Evolutionary conservation across 169 alveolate genomes (phyloP), one percentile per base, ranked within the genome.

Genomic region (Plasmodium inui): DNA sequence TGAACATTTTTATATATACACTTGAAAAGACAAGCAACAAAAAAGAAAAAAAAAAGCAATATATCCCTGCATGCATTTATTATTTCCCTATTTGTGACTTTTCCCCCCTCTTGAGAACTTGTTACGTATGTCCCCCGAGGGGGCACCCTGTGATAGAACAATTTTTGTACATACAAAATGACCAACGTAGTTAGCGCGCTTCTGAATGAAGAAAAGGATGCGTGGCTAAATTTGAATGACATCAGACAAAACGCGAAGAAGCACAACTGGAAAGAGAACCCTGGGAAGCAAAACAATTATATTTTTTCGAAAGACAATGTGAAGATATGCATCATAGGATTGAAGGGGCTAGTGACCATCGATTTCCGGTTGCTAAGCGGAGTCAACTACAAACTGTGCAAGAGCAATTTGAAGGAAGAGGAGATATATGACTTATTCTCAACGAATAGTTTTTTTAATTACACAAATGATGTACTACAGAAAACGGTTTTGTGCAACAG

Each of bases 301-400:
- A 44, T 46, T 41, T 83, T 83, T 83, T 83, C 73, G 17, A 83
- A 83, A 41, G 92, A 83, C 55, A 28, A 83, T 83, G 92, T 83
- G 17, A 83, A 83, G 39, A 83, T 83, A n/a, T 39, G 76, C 22
- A 83, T 83, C 30, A 67, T 83, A 67, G 92, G 82, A 37, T 83
- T 83, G 53, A 83, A 83, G 76, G 92, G 92, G 41, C 82, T 83
- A 8, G 92, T 70, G 19, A 83, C 92, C 37, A 41, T 83, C 37
- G 92, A 83, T 67, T 41, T 83, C 71, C 67, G 50, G 39, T 32
- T 83, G 46, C 30, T 70, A 83, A 83, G 74, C 30, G 92, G 92
- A 46, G 61, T 83, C 26, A 67, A 67, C n/a, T 83, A 83, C 67
- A 83, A 83, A 71, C 12, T 83, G 74, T 83, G 92, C 50, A 83